Conservation (phyloP, 2,329 filamentous ascomycete species). For the Trichoderma koningiopsis region DNA sequence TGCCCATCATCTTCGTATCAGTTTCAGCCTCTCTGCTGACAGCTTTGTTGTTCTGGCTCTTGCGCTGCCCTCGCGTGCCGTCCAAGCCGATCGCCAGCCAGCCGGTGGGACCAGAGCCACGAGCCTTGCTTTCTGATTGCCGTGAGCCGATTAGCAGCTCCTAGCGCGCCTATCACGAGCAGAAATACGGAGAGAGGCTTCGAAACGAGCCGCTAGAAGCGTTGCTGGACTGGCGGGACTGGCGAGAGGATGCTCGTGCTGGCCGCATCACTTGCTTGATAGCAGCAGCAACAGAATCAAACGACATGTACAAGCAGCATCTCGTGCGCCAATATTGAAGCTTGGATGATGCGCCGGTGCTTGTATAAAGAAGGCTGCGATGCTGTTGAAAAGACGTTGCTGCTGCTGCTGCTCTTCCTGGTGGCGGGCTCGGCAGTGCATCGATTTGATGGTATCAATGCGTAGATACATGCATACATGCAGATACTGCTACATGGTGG, state of each 20-base stretch:
- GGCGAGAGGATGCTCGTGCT: neutral
- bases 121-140: conserved; percentile 17
- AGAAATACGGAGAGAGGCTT: neutral
- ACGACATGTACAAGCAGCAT: neutral
- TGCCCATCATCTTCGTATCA: neutral
- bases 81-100: conserved; percentile 25
- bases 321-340: too few species aligned
- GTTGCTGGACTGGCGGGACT: neutral
- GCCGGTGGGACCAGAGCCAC: conserved; percentile 8
- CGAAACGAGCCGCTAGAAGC: conserved; percentile 18
- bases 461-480: neutral
- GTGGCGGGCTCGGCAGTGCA: too few species aligned
- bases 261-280: too few species aligned
- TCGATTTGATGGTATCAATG: too few species aligned
- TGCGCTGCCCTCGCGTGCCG: conserved; percentile 17
- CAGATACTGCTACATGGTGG: neutral
- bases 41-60: neutral
- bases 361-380: too few species aligned
- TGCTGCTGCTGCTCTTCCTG: too few species aligned
- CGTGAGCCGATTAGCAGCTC: conserved; percentile 21
- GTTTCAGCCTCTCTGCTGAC: neutral
- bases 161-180: conserved; percentile 1
- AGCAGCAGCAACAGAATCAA: neutral
- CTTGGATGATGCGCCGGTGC: too few species aligned
- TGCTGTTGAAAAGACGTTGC: too few species aligned